Percentiles rank a stretch among this genome's conserved stretches.
These are phyloP conservation scores for Passalora sequoiae DNA, from an alignment of 2,329 filamentous ascomycete species.

Conservation along the genomic window DNA sequence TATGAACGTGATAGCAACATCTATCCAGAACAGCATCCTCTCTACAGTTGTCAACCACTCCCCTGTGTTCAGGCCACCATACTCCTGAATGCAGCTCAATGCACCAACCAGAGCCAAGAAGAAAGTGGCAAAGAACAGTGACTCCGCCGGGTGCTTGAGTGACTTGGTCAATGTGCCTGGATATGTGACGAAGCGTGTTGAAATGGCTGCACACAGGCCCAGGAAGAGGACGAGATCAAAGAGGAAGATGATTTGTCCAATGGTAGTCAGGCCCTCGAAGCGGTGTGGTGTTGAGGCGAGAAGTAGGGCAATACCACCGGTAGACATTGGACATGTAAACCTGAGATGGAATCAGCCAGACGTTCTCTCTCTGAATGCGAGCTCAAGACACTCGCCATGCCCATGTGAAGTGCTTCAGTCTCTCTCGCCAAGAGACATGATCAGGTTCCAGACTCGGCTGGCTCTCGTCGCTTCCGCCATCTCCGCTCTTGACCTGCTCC, in stretches of 20 bases:
- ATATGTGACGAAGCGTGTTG: slow-evolving; percentile 44
- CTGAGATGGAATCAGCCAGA: not conserved
- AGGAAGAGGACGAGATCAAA: slow-evolving; percentile 48
- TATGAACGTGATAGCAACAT: slow-evolving; percentile 54
- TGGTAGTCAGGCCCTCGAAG: slow-evolving; percentile 47
- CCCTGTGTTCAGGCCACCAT: slow-evolving; percentile 55
- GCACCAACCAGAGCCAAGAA: slow-evolving; percentile 42
- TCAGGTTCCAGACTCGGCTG: not conserved
- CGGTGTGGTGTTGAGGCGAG: slow-evolving; percentile 42
- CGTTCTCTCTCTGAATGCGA: too few species aligned
- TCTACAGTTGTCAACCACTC: slow-evolving; percentile 53
- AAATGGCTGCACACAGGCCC: slow-evolving; percentile 28
- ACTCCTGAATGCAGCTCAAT: slow-evolving; percentile 60
- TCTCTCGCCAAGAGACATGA: not conserved
- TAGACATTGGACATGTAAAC: not conserved
- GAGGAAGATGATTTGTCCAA: slow-evolving; percentile 50
- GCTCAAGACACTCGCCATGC: not conserved
- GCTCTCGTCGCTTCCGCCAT: not conserved
- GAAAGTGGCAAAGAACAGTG: slow-evolving; percentile 45
- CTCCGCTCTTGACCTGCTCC: not conserved
- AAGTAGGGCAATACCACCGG: slow-evolving; percentile 32
- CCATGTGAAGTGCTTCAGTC: not conserved
- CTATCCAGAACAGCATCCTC: slow-evolving; percentile 64
- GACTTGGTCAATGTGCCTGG: slow-evolving; percentile 43
- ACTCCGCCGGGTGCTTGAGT: slow-evolving; percentile 48